A percentile compares a stretch with the other conserved stretches of the same genome.
Evolutionary conservation across 2,329 filamentous ascomycete species (phyloP).

Genomic region (Zymoseptoria tritici): DNA sequence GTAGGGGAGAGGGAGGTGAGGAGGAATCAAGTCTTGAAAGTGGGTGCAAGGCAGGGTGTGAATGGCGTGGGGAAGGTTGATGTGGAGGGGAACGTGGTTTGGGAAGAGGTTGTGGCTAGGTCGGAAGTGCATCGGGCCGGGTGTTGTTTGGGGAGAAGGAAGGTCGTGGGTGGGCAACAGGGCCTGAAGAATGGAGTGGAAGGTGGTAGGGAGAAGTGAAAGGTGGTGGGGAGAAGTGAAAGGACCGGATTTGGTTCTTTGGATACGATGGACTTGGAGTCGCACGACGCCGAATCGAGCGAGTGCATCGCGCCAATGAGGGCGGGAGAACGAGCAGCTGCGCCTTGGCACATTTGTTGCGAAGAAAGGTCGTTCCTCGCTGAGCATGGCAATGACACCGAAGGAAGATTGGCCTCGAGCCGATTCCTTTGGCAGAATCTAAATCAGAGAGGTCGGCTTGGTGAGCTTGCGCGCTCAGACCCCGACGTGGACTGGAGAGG

Average conservation of each 20-base stretch:
- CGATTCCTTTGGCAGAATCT: background rate
- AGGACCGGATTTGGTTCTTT: background rate
- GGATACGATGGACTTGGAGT: background rate
- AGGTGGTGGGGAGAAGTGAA: background rate
- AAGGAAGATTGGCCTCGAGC: background rate
- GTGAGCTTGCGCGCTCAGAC: background rate
- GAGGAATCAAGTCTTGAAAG: constrained; percentile 23
- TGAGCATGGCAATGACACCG: background rate
- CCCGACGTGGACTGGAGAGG: background rate
- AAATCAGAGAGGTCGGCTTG: no score
- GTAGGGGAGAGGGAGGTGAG: constrained; percentile 37
- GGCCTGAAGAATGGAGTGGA: background rate
- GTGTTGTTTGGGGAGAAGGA: background rate
- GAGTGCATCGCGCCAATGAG: background rate
- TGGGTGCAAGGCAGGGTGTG: constrained; percentile 2
- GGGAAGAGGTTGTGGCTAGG: background rate
- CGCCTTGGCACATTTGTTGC: no score
- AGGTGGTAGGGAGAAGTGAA: background rate
- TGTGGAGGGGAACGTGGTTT: background rate
- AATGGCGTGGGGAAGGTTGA: background rate
- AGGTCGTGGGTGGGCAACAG: background rate
- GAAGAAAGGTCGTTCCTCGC: background rate
- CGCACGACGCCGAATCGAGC: background rate
- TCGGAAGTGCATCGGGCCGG: background rate
- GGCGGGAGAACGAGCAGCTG: background rate